Conservation (phyloP, 768 basidiomycete genomes). For the Lactarius tabidus region DNA sequence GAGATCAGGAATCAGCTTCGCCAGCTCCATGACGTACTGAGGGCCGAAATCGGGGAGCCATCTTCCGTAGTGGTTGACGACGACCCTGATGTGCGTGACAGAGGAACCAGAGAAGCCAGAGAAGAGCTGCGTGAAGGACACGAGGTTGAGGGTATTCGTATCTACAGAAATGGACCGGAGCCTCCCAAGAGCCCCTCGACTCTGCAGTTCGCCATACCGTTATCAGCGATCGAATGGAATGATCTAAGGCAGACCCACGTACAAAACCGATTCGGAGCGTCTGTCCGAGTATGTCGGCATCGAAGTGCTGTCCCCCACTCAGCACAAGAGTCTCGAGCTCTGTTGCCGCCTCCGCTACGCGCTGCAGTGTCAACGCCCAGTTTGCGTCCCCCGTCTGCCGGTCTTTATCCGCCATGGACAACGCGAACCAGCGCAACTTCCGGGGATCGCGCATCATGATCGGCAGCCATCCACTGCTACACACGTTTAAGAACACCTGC, state of each 20-base stretch:
- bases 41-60: slow-evolving; percentile 15
- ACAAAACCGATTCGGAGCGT: slow-evolving; percentile 12
- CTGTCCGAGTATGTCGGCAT: slow-evolving; percentile 6
- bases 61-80: slow-evolving; percentile 8
- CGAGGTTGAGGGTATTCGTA: neutral
- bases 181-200: slow-evolving; percentile 8
- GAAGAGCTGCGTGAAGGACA: slow-evolving; percentile 11
- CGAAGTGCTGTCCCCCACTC: neutral
- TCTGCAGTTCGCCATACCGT: neutral
- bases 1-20: slow-evolving; percentile 5
- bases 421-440: slow-evolving; percentile 16
- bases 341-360: slow-evolving; percentile 4
- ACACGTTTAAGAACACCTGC: neutral
- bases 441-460: slow-evolving; percentile 7
- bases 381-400: neutral
- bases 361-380: slow-evolving; percentile 7
- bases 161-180: slow-evolving; percentile 13
- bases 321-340: slow-evolving; percentile 18
- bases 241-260: neutral
- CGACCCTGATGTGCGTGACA: slow-evolving; percentile 15
- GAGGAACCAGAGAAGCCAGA: slow-evolving; percentile 10
- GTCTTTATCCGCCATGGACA: neutral
- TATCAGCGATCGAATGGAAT: neutral
- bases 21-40: slow-evolving; percentile 12
- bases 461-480: slow-evolving; percentile 6